Evolutionary conservation across 2,329 filamentous ascomycete species (phyloP), one percentile per base, ranked within the genome.

Genomic region (Anthostomella pinea): DNA sequence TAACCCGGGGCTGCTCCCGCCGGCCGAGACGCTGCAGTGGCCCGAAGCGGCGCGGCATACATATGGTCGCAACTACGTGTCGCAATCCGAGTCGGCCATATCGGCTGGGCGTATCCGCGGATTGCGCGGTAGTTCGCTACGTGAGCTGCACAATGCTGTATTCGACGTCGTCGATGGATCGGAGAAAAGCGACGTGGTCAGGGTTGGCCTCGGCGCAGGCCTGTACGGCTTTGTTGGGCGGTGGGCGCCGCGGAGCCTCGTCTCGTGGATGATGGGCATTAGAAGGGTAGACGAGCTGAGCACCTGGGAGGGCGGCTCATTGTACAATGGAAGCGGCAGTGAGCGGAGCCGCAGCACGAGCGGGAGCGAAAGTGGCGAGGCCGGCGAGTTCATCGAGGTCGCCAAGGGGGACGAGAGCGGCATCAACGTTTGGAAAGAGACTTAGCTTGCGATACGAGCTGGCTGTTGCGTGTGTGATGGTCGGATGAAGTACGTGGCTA

Each of bases 221-320:
- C 72, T 89, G 1, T 97, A 97, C 62, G 85, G 87, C 24, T 73
- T 96, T 19, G 84, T 97, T 6, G 93, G 90, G 5, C 76, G 78
- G 24, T 91, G 84, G 77, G 74, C 85, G 16, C 91, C 93, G 1
- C 73, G 78, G 14, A 75, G 81, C 3, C 59, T 96, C 11, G 84
- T 97, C n/a, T 82, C 81, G 2, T 93, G 87, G 85, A 95, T 97
- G 85, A 84, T 97, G 78, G 89, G 89, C 8, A 77, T 90, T 39
- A 72, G 81, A 43, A 69, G 68, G 38, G 78, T 83, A 11, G 71
- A 78, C 35, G 70, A 79, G 58, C 62, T 80, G 30, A 70, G 69
- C 31, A 59, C 68, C 2, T 78, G 73, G 73, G 73, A 77, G 55
- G 64, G 65, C 47, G n/a, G n/a, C n/a, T n/a, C n/a, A n/a, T 64